These are phyloP conservation scores for Talaromyces sp. DNA, from an alignment of 2,329 filamentous ascomycete species.

Conservation along the genomic window DNA sequence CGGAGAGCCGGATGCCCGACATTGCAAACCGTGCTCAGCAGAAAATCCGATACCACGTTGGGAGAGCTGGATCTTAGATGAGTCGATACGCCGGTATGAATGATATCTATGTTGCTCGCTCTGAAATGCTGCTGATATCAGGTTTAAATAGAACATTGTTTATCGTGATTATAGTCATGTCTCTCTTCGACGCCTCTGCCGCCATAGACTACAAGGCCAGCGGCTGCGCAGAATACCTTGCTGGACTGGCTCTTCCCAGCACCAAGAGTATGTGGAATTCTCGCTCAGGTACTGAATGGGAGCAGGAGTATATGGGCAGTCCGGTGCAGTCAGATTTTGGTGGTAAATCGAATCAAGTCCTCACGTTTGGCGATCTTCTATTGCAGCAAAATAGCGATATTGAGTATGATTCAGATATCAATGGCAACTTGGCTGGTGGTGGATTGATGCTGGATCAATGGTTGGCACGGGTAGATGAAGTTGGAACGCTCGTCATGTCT, in stretches of 20 bases:
- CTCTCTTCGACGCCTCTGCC: conserved; percentile 3
- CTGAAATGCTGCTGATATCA: background rate
- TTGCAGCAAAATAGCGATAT: background rate
- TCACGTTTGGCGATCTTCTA: conserved; percentile 8
- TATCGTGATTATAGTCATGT: conserved; percentile 5
- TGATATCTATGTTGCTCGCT: background rate
- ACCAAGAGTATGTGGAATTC: conserved; percentile 15
- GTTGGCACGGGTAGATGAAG: conserved; percentile 6
- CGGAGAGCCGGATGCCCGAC: background rate
- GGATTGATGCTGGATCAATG: conserved; percentile 1
- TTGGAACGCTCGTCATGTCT: conserved; percentile 3
- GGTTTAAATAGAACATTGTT: background rate
- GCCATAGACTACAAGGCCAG: background rate
- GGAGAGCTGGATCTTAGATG: conserved; percentile 9
- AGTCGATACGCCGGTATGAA: conserved; percentile 11
- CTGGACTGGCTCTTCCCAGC: conserved; percentile 3
- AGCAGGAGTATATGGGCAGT: conserved; percentile 6
- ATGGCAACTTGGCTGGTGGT: background rate
- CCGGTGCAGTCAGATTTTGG: conserved; percentile 1
- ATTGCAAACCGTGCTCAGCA: background rate
- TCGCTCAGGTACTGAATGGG: conserved; percentile 1
- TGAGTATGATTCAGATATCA: background rate
- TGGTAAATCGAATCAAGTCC: background rate
- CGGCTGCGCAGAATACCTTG: conserved; percentile 7
- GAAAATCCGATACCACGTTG: background rate